A percentile compares a stretch with the other conserved stretches of the same genome.
phyloP scores from a whole-genome alignment of 2,329 filamentous ascomycete species.

The Didymella glomerata region DNA sequence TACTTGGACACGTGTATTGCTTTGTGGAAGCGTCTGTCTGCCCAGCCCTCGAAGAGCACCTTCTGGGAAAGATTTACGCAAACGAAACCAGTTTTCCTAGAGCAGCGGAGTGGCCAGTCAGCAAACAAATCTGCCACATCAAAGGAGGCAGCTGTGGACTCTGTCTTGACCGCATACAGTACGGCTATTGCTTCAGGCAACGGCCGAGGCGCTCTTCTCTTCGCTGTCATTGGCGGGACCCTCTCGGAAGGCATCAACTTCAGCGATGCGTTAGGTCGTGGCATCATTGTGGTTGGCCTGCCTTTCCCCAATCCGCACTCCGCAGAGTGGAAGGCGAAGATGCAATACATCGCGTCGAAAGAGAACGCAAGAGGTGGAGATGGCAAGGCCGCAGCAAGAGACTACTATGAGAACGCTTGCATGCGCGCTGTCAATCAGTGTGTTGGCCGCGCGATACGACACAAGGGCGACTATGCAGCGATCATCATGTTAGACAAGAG shows the following conservation, averaged over 20 bases:
- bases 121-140: slow-evolving; percentile 66
- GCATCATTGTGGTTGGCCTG: slow-evolving; percentile 88
- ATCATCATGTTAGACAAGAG: slow-evolving; percentile 86
- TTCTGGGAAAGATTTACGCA: slow-evolving; percentile 65
- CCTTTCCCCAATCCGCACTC: slow-evolving; percentile 92
- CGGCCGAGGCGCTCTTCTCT: slow-evolving; percentile 75
- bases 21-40: slow-evolving; percentile 51
- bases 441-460: slow-evolving; percentile 89
- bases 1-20: slow-evolving; percentile 77
- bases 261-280: slow-evolving; percentile 86
- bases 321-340: slow-evolving; percentile 91
- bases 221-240: slow-evolving; percentile 92
- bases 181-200: slow-evolving; percentile 64
- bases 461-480: slow-evolving; percentile 86
- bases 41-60: slow-evolving; percentile 10
- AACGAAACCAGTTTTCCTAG: slow-evolving; percentile 63
- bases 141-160: slow-evolving; percentile 65
- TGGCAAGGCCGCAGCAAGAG: slow-evolving; percentile 65
- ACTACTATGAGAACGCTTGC: slow-evolving; percentile 93
- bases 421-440: slow-evolving; percentile 98
- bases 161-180: slow-evolving; percentile 77
- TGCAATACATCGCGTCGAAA: slow-evolving; percentile 81
- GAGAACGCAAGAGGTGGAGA: slow-evolving; percentile 50
- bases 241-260: slow-evolving; percentile 99
- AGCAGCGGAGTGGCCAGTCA: slow-evolving; percentile 43